These are phyloP conservation scores for Paraphaeosphaeria sporulosa DNA, from an alignment of 2,329 filamentous ascomycete species.

Conservation along the genomic window DNA sequence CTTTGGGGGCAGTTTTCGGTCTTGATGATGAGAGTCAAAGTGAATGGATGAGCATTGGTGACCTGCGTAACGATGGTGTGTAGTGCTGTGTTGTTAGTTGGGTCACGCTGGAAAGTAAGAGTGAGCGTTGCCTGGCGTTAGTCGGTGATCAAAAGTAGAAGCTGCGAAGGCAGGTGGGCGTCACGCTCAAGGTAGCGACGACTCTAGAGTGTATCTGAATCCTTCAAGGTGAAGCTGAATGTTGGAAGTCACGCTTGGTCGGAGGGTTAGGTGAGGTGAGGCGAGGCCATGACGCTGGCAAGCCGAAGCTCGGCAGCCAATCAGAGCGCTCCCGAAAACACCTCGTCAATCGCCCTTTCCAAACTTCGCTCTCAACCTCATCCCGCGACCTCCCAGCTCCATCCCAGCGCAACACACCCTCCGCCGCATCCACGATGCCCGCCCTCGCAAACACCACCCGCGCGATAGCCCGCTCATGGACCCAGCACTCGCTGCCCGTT, in stretches of 20 bases:
- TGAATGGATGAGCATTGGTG: background rate
- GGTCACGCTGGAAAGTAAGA: background rate
- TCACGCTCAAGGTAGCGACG: background rate
- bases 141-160: background rate
- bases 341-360: slow-evolving; percentile 19
- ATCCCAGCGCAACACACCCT: slow-evolving; percentile 32
- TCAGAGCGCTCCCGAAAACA: slow-evolving; percentile 23
- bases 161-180: slow-evolving; percentile 10
- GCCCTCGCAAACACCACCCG: slow-evolving; percentile 56
- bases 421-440: slow-evolving; percentile 55
- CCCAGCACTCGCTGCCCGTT: slow-evolving; percentile 56
- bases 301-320: slow-evolving; percentile 23
- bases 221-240: background rate
- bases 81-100: background rate
- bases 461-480: slow-evolving; percentile 57
- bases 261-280: too few relatives aligned
- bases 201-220: background rate
- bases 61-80: background rate
- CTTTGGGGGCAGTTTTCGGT: background rate
- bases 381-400: slow-evolving; percentile 29
- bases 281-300: slow-evolving; percentile 14
- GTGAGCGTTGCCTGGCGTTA: background rate
- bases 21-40: background rate
- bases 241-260: background rate
- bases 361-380: slow-evolving; percentile 23